Conservation (phyloP, 768 basidiomycete genomes). For the Nidularia sp. region DNA sequence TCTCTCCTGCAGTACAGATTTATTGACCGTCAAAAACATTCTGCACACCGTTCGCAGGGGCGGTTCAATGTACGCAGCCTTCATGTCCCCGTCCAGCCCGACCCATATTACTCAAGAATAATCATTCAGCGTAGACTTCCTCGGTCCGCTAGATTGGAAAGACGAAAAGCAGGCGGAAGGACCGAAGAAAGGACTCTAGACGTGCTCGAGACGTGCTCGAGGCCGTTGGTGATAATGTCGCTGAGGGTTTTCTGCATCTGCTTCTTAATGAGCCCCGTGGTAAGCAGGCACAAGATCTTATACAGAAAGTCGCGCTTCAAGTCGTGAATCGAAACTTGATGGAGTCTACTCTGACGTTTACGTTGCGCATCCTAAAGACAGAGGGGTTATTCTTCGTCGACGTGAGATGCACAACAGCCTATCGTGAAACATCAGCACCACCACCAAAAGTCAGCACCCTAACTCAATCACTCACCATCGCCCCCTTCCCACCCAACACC, state of each 20-base stretch:
- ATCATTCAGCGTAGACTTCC: too few relatives aligned
- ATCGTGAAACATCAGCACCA: background rate
- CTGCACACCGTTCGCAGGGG: too few relatives aligned
- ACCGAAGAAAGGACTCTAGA: too few relatives aligned
- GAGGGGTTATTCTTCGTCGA: slow-evolving; percentile 54
- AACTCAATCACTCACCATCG: too few relatives aligned
- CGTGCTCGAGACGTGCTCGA: slow-evolving; percentile 58
- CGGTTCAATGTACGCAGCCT: too few relatives aligned
- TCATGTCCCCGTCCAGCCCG: too few relatives aligned
- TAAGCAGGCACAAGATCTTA: slow-evolving; percentile 77
- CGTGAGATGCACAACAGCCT: slow-evolving; percentile 58
- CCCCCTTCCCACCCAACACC: slow-evolving; percentile 75
- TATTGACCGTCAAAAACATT: too few relatives aligned
- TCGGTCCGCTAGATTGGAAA: too few relatives aligned
- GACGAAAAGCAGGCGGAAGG: too few relatives aligned
- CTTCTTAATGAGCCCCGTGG: slow-evolving; percentile 76
- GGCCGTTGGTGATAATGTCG: slow-evolving; percentile 70
- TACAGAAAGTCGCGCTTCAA: slow-evolving; percentile 88
- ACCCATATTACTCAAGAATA: too few relatives aligned
- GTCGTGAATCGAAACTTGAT: slow-evolving; percentile 91
- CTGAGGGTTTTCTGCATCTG: slow-evolving; percentile 51
- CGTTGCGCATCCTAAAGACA: slow-evolving; percentile 69
- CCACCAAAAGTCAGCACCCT: too few relatives aligned
- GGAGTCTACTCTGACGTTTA: slow-evolving; percentile 80
- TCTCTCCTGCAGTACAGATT: too few relatives aligned